Evolutionary conservation across 179 eudicot species (phyloP).

Genomic region (Actinidia arguta): DNA sequence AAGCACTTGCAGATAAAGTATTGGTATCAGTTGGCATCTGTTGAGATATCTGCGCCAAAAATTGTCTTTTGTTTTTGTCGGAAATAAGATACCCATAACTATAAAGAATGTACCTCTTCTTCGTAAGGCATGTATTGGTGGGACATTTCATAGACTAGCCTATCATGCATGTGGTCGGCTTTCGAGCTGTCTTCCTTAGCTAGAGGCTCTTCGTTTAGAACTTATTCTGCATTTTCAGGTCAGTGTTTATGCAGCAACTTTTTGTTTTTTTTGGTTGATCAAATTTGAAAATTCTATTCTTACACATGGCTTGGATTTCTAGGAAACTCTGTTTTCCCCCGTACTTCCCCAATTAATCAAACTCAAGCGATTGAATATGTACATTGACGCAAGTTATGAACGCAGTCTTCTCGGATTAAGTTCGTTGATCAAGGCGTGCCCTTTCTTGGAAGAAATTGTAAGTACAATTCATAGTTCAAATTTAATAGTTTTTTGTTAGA

Average conservation of each 20-base stretch:
- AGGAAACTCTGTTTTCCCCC: too few species aligned
- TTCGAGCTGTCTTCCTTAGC: conserved; percentile 26
- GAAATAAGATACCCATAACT: conserved; percentile 12
- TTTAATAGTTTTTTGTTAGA: too few species aligned
- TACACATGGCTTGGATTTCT: conserved; percentile 1
- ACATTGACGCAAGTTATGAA: too few species aligned
- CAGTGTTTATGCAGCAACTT: too few species aligned
- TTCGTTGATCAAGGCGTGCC: too few species aligned
- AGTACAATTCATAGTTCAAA: too few species aligned
- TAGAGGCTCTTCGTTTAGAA: conserved; percentile 33
- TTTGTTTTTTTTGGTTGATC: too few species aligned
- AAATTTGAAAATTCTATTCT: too few species aligned
- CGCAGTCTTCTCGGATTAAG: too few species aligned
- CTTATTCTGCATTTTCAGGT: neutral
- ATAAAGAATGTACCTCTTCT: conserved; percentile 29
- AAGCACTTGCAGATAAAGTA: conserved; percentile 25
- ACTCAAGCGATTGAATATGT: too few species aligned
- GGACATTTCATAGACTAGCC: conserved; percentile 20
- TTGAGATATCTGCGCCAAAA: conserved; percentile 23
- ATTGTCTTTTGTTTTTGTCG: conserved; percentile 26
- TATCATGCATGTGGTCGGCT: conserved; percentile 21
- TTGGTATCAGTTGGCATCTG: conserved; percentile 20
- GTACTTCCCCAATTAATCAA: too few species aligned
- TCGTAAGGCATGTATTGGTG: conserved; percentile 28
- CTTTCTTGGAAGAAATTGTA: too few species aligned